A percentile compares a stretch with the other conserved stretches of the same genome.
Conservation (phyloP, 306 rosid species). For the Notholithocarpus densiflorus region DNA sequence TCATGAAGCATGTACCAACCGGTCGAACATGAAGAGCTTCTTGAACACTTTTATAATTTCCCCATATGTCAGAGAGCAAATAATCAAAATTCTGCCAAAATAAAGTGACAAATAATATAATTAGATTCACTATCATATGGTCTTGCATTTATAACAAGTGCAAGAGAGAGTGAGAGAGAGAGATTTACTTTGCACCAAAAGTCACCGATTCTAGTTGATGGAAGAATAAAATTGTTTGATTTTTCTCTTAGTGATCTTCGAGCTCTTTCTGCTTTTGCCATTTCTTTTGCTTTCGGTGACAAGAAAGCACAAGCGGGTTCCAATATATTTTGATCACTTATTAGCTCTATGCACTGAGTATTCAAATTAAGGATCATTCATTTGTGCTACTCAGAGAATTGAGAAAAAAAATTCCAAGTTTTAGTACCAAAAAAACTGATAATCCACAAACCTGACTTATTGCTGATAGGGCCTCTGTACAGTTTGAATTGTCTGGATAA, state of each 20-base stretch:
- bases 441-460: neutral
- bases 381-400: neutral
- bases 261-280: conserved; percentile 2
- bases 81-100: conserved; percentile 20
- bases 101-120: neutral
- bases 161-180: neutral
- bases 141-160: neutral
- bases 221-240: neutral
- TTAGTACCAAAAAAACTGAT: neutral
- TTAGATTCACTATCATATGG: neutral
- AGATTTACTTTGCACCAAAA: conserved; percentile 7
- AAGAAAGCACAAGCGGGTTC: conserved; percentile 24
- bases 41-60: conserved; percentile 11
- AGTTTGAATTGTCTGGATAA: neutral
- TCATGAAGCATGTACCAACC: neutral
- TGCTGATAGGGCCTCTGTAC: conserved; percentile 7
- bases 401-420: neutral
- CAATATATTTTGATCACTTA: neutral
- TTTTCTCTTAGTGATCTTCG: conserved; percentile 19
- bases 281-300: conserved; percentile 17
- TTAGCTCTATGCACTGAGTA: conserved; percentile 17
- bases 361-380: neutral
- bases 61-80: conserved; percentile 11
- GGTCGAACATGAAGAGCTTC: conserved; percentile 23
- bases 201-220: neutral